phyloP scores from a whole-genome alignment of 1,284 basidiomycete species.

The Trichosporon inkin region DNA sequence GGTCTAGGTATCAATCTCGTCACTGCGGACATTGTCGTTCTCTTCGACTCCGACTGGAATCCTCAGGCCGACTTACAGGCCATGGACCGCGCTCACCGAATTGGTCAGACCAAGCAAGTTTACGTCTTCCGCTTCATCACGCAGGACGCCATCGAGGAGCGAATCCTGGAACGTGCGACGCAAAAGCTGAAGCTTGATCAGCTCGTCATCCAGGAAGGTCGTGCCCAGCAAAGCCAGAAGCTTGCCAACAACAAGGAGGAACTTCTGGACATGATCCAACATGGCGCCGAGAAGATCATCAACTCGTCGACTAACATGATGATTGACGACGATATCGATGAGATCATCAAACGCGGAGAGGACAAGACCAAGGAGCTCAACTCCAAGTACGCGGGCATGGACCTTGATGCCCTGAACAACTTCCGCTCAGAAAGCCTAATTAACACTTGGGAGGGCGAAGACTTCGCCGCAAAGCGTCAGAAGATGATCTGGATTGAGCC shows the following conservation, averaged over 20 bases:
- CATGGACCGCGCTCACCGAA: conserved; percentile 98
- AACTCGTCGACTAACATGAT: conserved; percentile 63
- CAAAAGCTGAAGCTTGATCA: conserved; percentile 96
- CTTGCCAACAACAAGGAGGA: conserved; percentile 86
- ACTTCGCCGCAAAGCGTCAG: conserved; percentile 64
- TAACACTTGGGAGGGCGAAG: conserved; percentile 95
- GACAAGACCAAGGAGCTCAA: conserved; percentile 83
- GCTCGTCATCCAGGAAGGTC: conserved; percentile 94
- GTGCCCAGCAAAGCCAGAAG: conserved; percentile 55
- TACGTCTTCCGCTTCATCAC: conserved; percentile 98
- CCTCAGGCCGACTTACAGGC: conserved; percentile 98
- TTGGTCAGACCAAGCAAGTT: conserved; percentile 97
- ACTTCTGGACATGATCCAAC: conserved; percentile 95
- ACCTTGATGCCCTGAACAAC: conserved; percentile 91
- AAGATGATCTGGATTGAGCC: conserved; percentile 80
- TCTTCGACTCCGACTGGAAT: conserved; percentile 99
- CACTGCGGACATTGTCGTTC: conserved; percentile 87
- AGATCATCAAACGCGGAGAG: conserved; percentile 87
- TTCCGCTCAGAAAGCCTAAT: conserved; percentile 87
- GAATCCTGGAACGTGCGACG: conserved; percentile 92
- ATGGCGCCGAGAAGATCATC: conserved; percentile 96
- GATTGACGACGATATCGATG: conserved; percentile 90
- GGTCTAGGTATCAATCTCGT: conserved; percentile 97
- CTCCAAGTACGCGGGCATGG: conserved; percentile 87
- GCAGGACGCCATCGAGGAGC: conserved; percentile 91